phyloP scores from a whole-genome alignment of 257 asterid species.

The Solanum appendiculatum region DNA sequence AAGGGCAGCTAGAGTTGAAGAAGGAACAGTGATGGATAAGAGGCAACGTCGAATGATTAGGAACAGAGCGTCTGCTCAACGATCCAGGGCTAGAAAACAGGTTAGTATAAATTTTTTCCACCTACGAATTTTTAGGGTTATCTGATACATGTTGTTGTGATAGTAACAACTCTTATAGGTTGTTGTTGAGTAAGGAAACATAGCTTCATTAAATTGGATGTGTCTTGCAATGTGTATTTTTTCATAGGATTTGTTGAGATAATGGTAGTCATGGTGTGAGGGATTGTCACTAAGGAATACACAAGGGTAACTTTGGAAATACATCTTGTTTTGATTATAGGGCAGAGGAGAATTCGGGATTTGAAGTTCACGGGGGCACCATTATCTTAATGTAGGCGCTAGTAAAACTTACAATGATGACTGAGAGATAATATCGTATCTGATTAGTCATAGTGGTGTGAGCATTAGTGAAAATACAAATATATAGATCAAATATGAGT shows the following conservation, averaged over 20 bases:
- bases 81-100: neutral
- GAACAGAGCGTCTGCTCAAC: neutral
- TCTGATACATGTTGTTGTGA: too few species aligned
- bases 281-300: neutral
- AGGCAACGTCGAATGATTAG: neutral
- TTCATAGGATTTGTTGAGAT: neutral
- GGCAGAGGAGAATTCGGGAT: rapidly evolving
- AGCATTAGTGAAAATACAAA: neutral
- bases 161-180: neutral
- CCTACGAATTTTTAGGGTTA: neutral
- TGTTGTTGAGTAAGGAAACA: neutral
- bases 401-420: neutral
- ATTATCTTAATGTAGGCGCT: neutral
- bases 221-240: neutral
- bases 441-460: neutral
- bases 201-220: neutral
- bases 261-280: neutral
- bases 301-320: neutral
- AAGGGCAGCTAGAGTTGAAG: neutral
- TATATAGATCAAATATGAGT: too few species aligned
- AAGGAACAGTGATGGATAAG: neutral
- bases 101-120: neutral
- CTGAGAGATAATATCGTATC: rapidly evolving
- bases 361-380: neutral
- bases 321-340: neutral